Percentiles rank a stretch among this genome's conserved stretches.
phyloP scores from a whole-genome alignment of 345 rosid species.

The Microthlaspi erraticum region DNA sequence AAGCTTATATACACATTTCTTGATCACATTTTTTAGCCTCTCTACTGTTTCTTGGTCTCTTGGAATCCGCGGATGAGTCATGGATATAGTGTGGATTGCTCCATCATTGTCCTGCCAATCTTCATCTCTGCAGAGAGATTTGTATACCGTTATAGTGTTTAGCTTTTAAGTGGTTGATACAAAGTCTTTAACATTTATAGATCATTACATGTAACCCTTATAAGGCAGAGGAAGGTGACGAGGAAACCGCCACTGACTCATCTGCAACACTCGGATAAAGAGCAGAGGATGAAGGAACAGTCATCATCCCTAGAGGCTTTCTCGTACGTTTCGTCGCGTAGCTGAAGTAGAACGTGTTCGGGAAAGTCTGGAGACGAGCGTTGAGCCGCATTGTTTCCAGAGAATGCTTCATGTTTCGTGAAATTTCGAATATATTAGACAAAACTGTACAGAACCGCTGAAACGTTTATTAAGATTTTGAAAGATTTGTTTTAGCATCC shows the following conservation, averaged over 20 bases:
- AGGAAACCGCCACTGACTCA: constrained; percentile 84
- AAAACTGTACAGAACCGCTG: too few species aligned
- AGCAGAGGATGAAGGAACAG: constrained; percentile 91
- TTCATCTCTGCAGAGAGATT: constrained; percentile 71
- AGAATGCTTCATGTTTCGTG: too few species aligned
- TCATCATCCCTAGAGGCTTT: constrained; percentile 60
- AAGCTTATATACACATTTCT: too few species aligned
- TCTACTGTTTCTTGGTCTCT: background rate
- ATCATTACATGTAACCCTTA: constrained; percentile 80
- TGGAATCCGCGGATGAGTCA: constrained; percentile 92
- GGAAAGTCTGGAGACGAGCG: constrained; percentile 64
- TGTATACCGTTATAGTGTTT: background rate
- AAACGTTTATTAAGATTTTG: too few species aligned
- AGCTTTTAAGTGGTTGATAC: constrained; percentile 18
- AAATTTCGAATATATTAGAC: too few species aligned
- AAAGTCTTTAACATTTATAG: background rate
- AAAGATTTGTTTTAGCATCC: too few species aligned
- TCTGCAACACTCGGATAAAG: constrained; percentile 82
- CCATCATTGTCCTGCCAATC: constrained; percentile 98
- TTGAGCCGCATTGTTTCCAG: constrained; percentile 73
- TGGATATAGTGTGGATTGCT: constrained; percentile 88
- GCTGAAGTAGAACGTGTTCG: constrained; percentile 85
- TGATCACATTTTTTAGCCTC: too few species aligned
- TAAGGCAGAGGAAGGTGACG: constrained; percentile 69
- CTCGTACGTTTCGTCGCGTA: constrained; percentile 86